Evolutionary conservation across 2,329 filamentous ascomycete species (phyloP).

Genomic region (Graphilbum sp.): DNA sequence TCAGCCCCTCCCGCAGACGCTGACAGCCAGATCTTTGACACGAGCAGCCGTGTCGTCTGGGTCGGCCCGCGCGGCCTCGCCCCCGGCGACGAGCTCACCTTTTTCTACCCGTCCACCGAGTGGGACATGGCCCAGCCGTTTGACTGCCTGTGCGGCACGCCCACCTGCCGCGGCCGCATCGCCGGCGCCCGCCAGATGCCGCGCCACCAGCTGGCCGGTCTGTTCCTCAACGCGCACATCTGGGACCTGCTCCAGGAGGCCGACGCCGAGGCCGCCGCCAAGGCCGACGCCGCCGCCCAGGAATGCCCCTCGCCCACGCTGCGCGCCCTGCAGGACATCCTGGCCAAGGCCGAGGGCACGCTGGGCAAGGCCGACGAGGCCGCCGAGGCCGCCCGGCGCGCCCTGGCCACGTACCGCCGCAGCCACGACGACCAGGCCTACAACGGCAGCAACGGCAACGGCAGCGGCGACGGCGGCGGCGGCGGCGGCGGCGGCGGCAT

Average conservation of each 20-base stretch:
- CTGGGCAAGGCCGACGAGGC: slow-evolving; percentile 29
- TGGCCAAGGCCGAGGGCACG: slow-evolving; percentile 28
- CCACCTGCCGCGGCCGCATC: slow-evolving; percentile 44
- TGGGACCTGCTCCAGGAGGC: slow-evolving; percentile 26
- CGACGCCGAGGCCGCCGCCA: slow-evolving; percentile 2
- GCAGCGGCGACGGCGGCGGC: slow-evolving; percentile 4
- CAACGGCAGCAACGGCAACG: slow-evolving; percentile 4
- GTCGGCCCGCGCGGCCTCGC: slow-evolving; percentile 39
- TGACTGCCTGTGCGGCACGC: slow-evolving; percentile 42
- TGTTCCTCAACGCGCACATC: slow-evolving; percentile 48
- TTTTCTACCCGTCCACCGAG: slow-evolving; percentile 63
- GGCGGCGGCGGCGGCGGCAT: slow-evolving; percentile 5
- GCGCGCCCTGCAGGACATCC: slow-evolving; percentile 23
- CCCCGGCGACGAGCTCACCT: slow-evolving; percentile 43
- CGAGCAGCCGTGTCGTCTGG: slow-evolving; percentile 36
- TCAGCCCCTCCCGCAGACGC: neutral
- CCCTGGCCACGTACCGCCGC: slow-evolving; percentile 21
- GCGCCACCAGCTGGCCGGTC: slow-evolving; percentile 32
- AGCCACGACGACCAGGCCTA: neutral
- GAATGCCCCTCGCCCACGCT: slow-evolving; percentile 22
- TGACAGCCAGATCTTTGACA: slow-evolving; percentile 47
- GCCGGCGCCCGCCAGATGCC: slow-evolving; percentile 46
- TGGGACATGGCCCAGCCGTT: slow-evolving; percentile 62
- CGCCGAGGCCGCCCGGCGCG: slow-evolving; percentile 26
- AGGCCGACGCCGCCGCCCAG: neutral